These are phyloP conservation scores for Pyracantha coccinea DNA, from an alignment of 331 rosid species.

Conservation along the genomic window DNA sequence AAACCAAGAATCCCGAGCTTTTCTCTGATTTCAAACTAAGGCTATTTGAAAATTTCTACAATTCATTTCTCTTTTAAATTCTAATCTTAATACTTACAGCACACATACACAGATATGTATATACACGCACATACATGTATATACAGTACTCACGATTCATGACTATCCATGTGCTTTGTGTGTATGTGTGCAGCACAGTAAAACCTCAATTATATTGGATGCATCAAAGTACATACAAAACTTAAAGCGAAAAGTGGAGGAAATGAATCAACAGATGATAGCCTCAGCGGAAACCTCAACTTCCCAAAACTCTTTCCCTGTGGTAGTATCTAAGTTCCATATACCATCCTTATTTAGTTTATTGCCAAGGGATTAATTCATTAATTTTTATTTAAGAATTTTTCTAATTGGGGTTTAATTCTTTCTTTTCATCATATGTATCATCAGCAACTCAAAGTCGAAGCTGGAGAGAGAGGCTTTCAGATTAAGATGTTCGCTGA, in stretches of 20 bases:
- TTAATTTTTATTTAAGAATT: too few relatives aligned
- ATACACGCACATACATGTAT: too few relatives aligned
- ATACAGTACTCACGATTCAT: too few relatives aligned
- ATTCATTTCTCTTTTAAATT: neutral
- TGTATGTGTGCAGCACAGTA: conserved; percentile 22
- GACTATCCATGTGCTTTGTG: neutral
- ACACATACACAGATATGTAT: too few relatives aligned
- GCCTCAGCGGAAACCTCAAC: neutral
- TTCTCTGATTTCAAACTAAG: neutral
- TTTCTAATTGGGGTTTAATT: neutral
- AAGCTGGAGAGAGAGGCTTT: conserved; percentile 27
- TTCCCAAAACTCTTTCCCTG: conserved; percentile 28
- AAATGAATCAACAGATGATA: conserved; percentile 20
- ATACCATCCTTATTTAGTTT: neutral
- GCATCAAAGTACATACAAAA: conserved; percentile 25
- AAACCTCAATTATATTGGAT: conserved; percentile 30
- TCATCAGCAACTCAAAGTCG: conserved; percentile 32
- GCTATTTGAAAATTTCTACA: neutral
- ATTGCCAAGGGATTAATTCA: neutral
- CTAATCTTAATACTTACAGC: too few relatives aligned
- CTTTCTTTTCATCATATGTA: neutral
- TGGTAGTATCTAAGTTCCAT: conserved; percentile 13
- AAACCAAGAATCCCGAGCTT: neutral
- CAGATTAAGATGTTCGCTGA: conserved; percentile 33
- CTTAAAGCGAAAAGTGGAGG: conserved; percentile 31